These are phyloP conservation scores for Malassezia slooffiae DNA, from an alignment of 1,284 basidiomycete genomes.

Conservation along the genomic window DNA sequence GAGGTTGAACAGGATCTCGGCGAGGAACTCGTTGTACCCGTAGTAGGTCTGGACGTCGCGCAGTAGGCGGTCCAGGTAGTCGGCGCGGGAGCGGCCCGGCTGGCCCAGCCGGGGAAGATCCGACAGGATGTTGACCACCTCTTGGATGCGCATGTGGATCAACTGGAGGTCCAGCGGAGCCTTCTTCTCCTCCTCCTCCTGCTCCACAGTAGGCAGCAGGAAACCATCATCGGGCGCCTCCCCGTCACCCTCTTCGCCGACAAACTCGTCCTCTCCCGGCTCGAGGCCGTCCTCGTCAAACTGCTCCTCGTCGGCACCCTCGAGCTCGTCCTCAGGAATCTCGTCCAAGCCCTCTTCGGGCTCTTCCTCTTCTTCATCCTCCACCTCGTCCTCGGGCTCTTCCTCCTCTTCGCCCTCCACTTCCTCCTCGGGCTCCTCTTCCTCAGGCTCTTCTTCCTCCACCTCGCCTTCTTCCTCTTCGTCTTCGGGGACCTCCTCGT, in stretches of 20 bases:
- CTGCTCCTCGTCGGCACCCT: conserved; percentile 4
- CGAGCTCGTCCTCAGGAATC: conserved; percentile 25
- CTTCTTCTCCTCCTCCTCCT: conserved; percentile 62
- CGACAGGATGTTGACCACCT: conserved; percentile 66
- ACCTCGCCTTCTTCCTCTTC: conserved; percentile 17
- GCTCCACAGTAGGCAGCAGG: conserved; percentile 67
- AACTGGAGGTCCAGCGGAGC: conserved; percentile 58
- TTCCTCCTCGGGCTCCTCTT: conserved; percentile 18
- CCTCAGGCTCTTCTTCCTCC: conserved; percentile 14
- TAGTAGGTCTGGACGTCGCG: conserved; percentile 64
- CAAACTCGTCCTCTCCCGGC: conserved; percentile 16
- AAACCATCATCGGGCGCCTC: conserved; percentile 56
- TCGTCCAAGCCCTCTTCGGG: conserved; percentile 47
- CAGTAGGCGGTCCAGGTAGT: conserved; percentile 78
- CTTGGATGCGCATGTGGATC: conserved; percentile 77
- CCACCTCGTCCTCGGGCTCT: conserved; percentile 9
- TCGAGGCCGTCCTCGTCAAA: conserved; percentile 11
- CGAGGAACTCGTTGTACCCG: conserved; percentile 91
- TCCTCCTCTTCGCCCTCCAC: conserved; percentile 17
- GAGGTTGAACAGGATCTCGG: conserved; percentile 84
- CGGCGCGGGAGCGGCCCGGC: conserved; percentile 61
- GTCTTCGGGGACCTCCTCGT: conserved; percentile 9
- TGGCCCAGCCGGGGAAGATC: conserved; percentile 23
- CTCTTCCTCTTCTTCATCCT: conserved; percentile 19
- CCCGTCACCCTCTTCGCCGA: conserved; percentile 13